These are phyloP conservation scores for Saccharomyces hybrid DNA, from an alignment of 1,139 yeast genomes.

Conservation along the genomic window DNA sequence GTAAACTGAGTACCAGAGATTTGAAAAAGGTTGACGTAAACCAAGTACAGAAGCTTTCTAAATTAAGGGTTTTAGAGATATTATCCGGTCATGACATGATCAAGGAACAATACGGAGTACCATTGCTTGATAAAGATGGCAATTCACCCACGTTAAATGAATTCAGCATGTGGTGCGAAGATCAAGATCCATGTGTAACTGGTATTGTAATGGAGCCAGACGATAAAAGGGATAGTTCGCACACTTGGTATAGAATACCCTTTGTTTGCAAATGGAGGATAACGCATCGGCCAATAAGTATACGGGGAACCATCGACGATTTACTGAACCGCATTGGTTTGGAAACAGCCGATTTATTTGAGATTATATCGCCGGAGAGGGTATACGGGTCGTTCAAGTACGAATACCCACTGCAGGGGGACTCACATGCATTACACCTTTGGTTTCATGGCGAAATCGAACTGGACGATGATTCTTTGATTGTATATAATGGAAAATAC, in stretches of 20 bases:
- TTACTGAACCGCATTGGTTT: constrained; percentile 18
- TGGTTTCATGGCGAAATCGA: constrained; percentile 29
- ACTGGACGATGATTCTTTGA: constrained; percentile 17
- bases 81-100: constrained; percentile 28
- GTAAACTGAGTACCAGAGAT: constrained; percentile 22
- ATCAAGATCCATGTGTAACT: constrained; percentile 26
- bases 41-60: constrained; percentile 17
- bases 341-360: constrained; percentile 19
- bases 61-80: constrained; percentile 19
- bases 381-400: constrained; percentile 26
- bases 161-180: constrained; percentile 30
- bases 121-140: constrained; percentile 18
- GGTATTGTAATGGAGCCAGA: constrained; percentile 21
- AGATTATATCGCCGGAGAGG: constrained; percentile 22
- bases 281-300: constrained; percentile 20
- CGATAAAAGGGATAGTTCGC: constrained; percentile 7
- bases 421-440: constrained; percentile 24
- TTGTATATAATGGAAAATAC: constrained; percentile 27
- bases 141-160: constrained; percentile 15
- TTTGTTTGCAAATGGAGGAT: constrained; percentile 23
- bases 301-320: constrained; percentile 13
- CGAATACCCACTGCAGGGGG: constrained; percentile 25
- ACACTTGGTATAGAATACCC: constrained; percentile 25
- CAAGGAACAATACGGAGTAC: constrained; percentile 29
- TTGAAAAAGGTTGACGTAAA: constrained; percentile 16